Evolutionary conservation across 1,284 basidiomycete species (phyloP).

Genomic region (Abortiporus biennis): DNA sequence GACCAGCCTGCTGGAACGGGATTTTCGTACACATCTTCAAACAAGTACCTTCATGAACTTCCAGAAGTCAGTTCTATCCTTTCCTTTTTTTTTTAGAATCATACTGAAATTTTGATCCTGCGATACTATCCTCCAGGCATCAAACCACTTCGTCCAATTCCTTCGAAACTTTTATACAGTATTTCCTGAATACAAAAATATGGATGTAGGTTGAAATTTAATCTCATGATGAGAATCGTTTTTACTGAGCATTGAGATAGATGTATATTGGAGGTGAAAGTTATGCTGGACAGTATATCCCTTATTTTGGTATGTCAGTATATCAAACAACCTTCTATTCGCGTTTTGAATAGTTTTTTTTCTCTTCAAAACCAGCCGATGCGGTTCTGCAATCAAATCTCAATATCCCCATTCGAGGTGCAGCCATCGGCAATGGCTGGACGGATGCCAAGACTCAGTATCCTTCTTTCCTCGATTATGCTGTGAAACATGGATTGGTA

Average conservation of each 20-base stretch:
- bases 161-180: conserved; percentile 82
- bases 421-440: conserved; percentile 97
- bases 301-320: conserved; percentile 72
- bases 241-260: conserved; percentile 34
- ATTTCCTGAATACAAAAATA: conserved; percentile 81
- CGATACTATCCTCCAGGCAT: conserved; percentile 51
- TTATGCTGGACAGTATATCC: conserved; percentile 99
- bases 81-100: too few species aligned
- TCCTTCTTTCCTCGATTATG: conserved; percentile 86
- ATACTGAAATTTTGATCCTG: too few species aligned
- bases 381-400: conserved; percentile 67
- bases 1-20: conserved; percentile 98
- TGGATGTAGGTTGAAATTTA: conserved; percentile 66
- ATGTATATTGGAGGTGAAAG: conserved; percentile 92
- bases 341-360: neutral
- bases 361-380: conserved; percentile 47
- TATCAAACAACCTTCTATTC: neutral
- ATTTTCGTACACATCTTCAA: conserved; percentile 84
- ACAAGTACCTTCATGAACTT: conserved; percentile 80
- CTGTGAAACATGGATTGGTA: conserved; percentile 75
- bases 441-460: conserved; percentile 90
- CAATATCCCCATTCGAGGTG: conserved; percentile 62
- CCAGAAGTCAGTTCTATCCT: conserved; percentile 53
- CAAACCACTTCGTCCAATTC: conserved; percentile 80
- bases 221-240: conserved; percentile 9